A percentile compares a stretch with the other conserved stretches of the same genome.
phyloP scores from a whole-genome alignment of 2,329 filamentous ascomycete species.

The Verticillium nubilum region DNA sequence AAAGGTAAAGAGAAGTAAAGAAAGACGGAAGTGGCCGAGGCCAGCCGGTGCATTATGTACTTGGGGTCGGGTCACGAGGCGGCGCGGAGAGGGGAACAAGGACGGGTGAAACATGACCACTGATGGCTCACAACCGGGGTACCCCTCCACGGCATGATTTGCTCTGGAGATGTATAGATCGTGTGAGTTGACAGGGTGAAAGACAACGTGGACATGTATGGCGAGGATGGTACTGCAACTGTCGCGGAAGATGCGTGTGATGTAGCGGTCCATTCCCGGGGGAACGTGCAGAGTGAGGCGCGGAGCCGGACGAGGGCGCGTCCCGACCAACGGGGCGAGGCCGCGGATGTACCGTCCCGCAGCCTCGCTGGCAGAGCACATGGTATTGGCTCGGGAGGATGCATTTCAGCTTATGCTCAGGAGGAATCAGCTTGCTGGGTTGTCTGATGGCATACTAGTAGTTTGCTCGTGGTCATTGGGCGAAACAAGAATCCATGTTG shows the following conservation, averaged over 20 bases:
- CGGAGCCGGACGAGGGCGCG: background rate
- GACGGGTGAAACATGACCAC: background rate
- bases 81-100: background rate
- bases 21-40: background rate
- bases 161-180: background rate
- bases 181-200: background rate
- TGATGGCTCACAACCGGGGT: background rate
- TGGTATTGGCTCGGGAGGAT: background rate
- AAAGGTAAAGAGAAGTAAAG: background rate
- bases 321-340: background rate
- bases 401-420: background rate
- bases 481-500: too few species aligned
- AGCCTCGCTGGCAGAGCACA: background rate
- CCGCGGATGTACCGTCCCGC: background rate
- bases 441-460: too few species aligned
- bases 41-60: background rate
- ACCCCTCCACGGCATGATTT: background rate
- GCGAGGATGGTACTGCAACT: background rate
- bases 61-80: background rate
- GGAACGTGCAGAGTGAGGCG: background rate
- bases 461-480: too few species aligned
- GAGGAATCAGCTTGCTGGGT: too few species aligned
- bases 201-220: background rate
- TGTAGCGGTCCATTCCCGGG: background rate
- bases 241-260: background rate